Conservation (phyloP, 1,284 basidiomycete genomes). For the Ganoderma multipileum region DNA sequence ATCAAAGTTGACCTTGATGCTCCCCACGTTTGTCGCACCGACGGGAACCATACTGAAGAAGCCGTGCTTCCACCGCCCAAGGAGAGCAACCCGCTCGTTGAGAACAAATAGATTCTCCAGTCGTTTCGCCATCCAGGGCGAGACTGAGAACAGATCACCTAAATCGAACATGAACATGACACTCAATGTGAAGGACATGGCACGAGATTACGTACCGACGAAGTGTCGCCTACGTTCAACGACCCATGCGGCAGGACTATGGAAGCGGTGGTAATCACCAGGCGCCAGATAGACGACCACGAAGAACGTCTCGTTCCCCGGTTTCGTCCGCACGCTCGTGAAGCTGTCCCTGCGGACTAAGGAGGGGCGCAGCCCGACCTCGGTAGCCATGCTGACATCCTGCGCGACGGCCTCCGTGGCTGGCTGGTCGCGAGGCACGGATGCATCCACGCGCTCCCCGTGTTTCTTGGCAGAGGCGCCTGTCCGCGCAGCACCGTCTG, state of each 20-base stretch:
- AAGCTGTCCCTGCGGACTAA: conserved; percentile 50
- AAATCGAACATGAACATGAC: conserved; percentile 1
- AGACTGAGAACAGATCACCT: conserved; percentile 96
- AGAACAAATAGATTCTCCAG: conserved; percentile 95
- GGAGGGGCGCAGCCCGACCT: conserved; percentile 65
- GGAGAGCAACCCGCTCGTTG: conserved; percentile 97
- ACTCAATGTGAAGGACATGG: neutral
- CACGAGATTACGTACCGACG: conserved; percentile 61
- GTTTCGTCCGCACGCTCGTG: conserved; percentile 55
- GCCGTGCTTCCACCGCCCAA: conserved; percentile 94
- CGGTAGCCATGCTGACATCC: conserved; percentile 70
- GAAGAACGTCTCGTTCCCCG: conserved; percentile 89
- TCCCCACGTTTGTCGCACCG: conserved; percentile 97
- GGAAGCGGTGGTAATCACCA: conserved; percentile 98
- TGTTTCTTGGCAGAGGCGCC: conserved; percentile 55
- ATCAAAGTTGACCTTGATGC: conserved; percentile 97
- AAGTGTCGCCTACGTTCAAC: conserved; percentile 97
- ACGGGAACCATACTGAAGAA: conserved; percentile 99
- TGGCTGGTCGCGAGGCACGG: conserved; percentile 61
- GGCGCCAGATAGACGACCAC: conserved; percentile 97
- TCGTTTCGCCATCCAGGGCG: conserved; percentile 94
- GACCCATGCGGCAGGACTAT: conserved; percentile 95
- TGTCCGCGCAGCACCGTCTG: conserved; percentile 24
- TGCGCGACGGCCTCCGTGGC: conserved; percentile 65
- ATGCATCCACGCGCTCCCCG: conserved; percentile 69